Percentiles rank a stretch among this genome's conserved stretches.
Conservation (phyloP, 257 asterid genomes). For the Ehretia macrophylla region DNA sequence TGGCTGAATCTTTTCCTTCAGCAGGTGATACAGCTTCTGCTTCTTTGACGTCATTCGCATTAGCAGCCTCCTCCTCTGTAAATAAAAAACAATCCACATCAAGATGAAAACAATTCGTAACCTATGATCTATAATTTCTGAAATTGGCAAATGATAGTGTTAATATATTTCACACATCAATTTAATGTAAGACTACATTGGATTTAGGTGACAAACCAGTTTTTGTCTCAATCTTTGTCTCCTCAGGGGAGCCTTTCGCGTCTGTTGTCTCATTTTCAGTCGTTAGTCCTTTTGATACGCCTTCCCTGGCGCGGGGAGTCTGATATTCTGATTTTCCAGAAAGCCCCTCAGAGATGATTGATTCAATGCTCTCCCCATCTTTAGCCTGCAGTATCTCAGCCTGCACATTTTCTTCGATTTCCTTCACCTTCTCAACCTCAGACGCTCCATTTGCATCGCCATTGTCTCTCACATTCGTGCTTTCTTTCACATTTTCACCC, state of each 20-base stretch:
- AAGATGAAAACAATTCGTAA: neutral
- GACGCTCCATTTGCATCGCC: constrained; percentile 10
- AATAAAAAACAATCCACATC: neutral
- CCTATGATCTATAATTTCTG: no score
- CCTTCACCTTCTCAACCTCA: constrained; percentile 13
- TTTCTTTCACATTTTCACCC: constrained; percentile 8
- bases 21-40: constrained; percentile 17
- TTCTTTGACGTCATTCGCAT: constrained; percentile 30
- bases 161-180: neutral
- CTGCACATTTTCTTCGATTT: constrained; percentile 11
- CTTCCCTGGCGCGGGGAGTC: constrained; percentile 2
- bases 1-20: constrained; percentile 29
- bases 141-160: no score
- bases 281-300: neutral
- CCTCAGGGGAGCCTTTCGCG: constrained; percentile 18
- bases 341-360: neutral
- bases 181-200: neutral
- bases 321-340: constrained; percentile 5
- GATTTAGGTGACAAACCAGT: constrained; percentile 29
- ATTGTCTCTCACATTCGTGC: neutral
- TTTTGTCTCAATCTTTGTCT: constrained; percentile 22
- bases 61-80: constrained; percentile 35
- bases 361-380: neutral
- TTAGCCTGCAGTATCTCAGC: neutral
- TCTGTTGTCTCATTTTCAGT: constrained; percentile 12